Evolutionary conservation across 2,329 filamentous ascomycete genomes (phyloP).

Genomic region (Ambrosiella xylebori): DNA sequence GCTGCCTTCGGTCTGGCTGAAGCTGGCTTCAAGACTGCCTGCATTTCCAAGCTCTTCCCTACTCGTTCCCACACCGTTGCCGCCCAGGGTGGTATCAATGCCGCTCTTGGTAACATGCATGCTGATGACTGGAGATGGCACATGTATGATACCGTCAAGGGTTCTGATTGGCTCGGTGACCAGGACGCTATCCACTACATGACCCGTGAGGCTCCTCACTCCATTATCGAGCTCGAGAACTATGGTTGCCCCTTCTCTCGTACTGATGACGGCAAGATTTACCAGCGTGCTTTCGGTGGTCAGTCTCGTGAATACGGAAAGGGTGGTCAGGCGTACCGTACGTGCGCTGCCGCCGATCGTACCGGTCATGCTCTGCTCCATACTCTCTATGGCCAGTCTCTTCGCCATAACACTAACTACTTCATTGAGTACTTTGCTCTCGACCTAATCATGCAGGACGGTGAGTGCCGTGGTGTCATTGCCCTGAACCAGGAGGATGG

Average conservation of each 20-base stretch:
- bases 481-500: conserved; percentile 99
- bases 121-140: conserved; percentile 98
- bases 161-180: conserved; percentile 92
- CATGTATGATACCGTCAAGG: conserved; percentile 98
- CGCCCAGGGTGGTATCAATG: conserved; percentile 71
- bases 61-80: conserved; percentile 75
- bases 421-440: conserved; percentile 99
- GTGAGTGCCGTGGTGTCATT: conserved; percentile 87
- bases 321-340: conserved; percentile 94
- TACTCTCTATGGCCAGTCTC: conserved; percentile 94
- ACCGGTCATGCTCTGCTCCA: conserved; percentile 95
- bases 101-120: conserved; percentile 88
- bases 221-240: conserved; percentile 88
- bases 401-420: conserved; percentile 97
- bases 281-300: conserved; percentile 96
- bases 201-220: conserved; percentile 83
- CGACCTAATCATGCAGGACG: conserved; percentile 94
- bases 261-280: conserved; percentile 93
- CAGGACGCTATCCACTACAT: conserved; percentile 98
- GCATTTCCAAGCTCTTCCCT: conserved; percentile 74
- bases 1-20: conserved; percentile 75
- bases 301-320: conserved; percentile 91
- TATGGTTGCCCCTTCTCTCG: conserved; percentile 94
- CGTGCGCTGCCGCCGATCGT: conserved; percentile 88
- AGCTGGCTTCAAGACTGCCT: conserved; percentile 78